Base-by-base conservation (phyloP, 208 protist genomes). In the Trypanosomatidae sp. region DNA sequence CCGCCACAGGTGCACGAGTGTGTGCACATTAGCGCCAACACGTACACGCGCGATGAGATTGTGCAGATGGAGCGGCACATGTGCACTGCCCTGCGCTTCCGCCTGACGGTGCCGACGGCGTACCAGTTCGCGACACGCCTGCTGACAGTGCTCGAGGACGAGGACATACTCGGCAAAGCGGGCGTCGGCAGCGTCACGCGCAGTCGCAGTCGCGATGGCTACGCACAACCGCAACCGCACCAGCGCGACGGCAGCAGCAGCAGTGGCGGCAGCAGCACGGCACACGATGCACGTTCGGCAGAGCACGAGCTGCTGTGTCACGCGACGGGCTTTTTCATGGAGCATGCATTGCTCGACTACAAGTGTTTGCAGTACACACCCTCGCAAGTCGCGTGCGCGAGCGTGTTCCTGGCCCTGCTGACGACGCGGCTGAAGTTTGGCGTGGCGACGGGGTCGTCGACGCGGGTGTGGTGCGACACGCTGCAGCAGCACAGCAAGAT, bases 21-120 rank as follows among this genome's bases (percentile, higher is more conserved):
- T 42, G 88, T 96, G 28, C 80, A 96, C 71, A 96, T 96, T 54
- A 86, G 74, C 45, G 89, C 88, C 27, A 94, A 94, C 71, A 92
- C 87, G 10, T 97, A 95, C 61, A 88, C 85, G 15, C 66, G 79
- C 3, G 77, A 89, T 22, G 87, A 97, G 53, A 74, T 96, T 23
- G 72, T 94, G 13, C 48, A 60, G 40, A 97, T 96, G 88, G 92
- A 96, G 66, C 70, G 81, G 15, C 35, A 33, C 38, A 75, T 97
- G 27, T 88, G 91, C 48, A 55, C 65, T 25, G 62, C 62, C 7
- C 66, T 97, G 11, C 56, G 66, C 24, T 96, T 94, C 56, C 80
- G 88, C 15, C 64, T 97, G 25, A 95, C 88, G 7, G 72, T 88
- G 19, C 84, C 88, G 15, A 96, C 89, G 18, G 33, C 70, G 13